Evolutionary conservation across 306 rosid species (phyloP).

Genomic region (Begonia peltatifolia): DNA sequence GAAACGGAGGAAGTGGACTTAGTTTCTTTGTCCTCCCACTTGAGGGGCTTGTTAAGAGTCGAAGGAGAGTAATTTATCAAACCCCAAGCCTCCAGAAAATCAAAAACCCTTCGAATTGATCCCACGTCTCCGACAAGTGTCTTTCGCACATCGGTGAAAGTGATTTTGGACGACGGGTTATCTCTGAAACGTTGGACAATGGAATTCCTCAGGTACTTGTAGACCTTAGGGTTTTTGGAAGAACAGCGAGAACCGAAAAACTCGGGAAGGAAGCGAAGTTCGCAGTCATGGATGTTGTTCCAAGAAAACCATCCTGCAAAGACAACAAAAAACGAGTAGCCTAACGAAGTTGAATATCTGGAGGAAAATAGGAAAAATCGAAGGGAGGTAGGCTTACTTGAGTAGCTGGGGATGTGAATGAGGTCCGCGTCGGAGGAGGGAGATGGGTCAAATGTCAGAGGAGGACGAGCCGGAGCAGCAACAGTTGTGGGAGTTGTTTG

Average conservation of each 20-base stretch:
- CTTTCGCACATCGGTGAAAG: slow-evolving; percentile 81
- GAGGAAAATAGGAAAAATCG: background rate
- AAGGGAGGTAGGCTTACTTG: slow-evolving; percentile 18
- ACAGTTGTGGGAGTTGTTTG: background rate
- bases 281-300: slow-evolving; percentile 52
- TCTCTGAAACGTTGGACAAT: slow-evolving; percentile 52
- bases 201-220: slow-evolving; percentile 70
- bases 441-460: slow-evolving; percentile 6
- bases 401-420: slow-evolving; percentile 55
- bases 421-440: slow-evolving; percentile 17
- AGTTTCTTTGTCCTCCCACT: slow-evolving; percentile 77
- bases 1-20: slow-evolving; percentile 15
- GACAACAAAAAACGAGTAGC: background rate
- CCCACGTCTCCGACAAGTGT: slow-evolving; percentile 81
- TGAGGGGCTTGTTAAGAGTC: slow-evolving; percentile 39
- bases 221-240: slow-evolving; percentile 58
- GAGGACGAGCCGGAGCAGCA: slow-evolving; percentile 9
- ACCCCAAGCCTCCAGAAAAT: slow-evolving; percentile 83
- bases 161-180: slow-evolving; percentile 46
- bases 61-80: slow-evolving; percentile 65
- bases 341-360: no score
- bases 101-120: slow-evolving; percentile 71
- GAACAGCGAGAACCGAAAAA: slow-evolving; percentile 45
- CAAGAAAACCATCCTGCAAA: slow-evolving; percentile 64
- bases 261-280: slow-evolving; percentile 65